phyloP scores from a whole-genome alignment of 140 eudicot genomes.

The Oenanthe javanica region DNA sequence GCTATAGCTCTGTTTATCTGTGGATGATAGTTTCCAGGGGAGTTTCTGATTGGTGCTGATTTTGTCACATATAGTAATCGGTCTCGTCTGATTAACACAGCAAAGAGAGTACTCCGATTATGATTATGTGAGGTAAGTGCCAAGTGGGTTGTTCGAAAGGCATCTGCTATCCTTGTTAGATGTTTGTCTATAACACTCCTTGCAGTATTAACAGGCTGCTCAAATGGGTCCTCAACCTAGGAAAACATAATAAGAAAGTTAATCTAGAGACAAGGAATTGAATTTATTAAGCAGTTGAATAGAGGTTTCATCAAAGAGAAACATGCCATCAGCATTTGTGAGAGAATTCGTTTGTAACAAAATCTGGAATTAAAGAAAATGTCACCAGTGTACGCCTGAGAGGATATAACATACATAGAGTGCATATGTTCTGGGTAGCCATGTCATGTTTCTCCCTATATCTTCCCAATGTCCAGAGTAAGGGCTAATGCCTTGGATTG shows the following conservation, averaged over 20 bases:
- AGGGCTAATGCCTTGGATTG: slow-evolving; percentile 56
- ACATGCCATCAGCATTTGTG: not conserved
- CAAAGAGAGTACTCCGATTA: not conserved
- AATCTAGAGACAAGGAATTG: not conserved
- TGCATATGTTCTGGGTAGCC: slow-evolving; percentile 75
- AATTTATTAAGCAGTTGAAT: not conserved
- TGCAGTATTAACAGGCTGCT: slow-evolving; percentile 77
- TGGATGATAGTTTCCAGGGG: not conserved
- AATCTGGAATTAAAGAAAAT: not conserved
- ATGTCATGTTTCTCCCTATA: slow-evolving; percentile 53
- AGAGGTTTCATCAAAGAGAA: not conserved
- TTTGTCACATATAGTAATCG: not conserved
- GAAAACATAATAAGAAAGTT: not conserved
- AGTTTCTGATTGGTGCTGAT: not conserved
- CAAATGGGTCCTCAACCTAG: slow-evolving; percentile 87
- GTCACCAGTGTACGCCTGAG: not conserved
- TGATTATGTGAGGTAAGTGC: not conserved
- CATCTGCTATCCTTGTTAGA: not conserved
- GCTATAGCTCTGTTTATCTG: not conserved
- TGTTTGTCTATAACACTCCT: slow-evolving; percentile 17
- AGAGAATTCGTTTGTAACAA: not conserved
- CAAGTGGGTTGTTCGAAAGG: not conserved
- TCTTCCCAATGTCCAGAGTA: slow-evolving; percentile 67
- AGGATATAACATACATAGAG: slow-evolving; percentile 46
- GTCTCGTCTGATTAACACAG: not conserved